Evolutionary conservation across 2,329 filamentous ascomycete genomes (phyloP), one percentile per base, ranked within the genome.

Genomic region (Aureobasidium mangrovei): DNA sequence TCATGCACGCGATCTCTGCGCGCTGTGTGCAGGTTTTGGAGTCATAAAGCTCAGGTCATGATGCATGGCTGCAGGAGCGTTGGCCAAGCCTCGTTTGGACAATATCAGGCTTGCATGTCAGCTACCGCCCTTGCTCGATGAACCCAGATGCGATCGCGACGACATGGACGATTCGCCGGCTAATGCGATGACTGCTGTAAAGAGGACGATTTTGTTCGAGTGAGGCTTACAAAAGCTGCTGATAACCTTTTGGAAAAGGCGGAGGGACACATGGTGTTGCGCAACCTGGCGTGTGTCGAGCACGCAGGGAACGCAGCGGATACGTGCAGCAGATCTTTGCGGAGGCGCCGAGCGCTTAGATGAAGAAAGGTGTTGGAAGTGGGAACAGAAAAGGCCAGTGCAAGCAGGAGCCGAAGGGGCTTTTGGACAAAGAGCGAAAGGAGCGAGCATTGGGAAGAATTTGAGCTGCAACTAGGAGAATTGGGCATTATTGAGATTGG

Each of bases 1-100:
- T 53, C 49, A 53, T 53, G 39, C 39, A 53, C 49, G 49, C 47
- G 47, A 52, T 52, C 38, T 35, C 42, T 29, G 47, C 47, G 47
- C 49, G 49, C 44, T 43, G 40, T 26, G 32, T 44, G 49, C 40
- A 51, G 38, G 35, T 24, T 26, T 51, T 33, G 36, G 47, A 35
- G n/a, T 51, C n/a, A 28, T 51, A 38, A 51, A 42, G 38, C 47
- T 51, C 47, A 42, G 36, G 38, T 18, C 18, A 18, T 18, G 18
- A 18, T 44, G 49, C 49, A 38, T 43, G n/a, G 47, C 47, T 44
- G 40, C 49, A 53, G 10, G 40, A 53, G 33, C 49, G 49, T 53
- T 53, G 32, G 26, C 3, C 49, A 44, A 43, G 33, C 38, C 47
- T 53, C 26, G 4, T 53, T 53, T 29, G 38, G 40, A 18, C 31